A percentile compares a stretch with the other conserved stretches of the same genome.
Evolutionary conservation across 1,284 basidiomycete genomes (phyloP).

Genomic region (Abortiporus biennis): DNA sequence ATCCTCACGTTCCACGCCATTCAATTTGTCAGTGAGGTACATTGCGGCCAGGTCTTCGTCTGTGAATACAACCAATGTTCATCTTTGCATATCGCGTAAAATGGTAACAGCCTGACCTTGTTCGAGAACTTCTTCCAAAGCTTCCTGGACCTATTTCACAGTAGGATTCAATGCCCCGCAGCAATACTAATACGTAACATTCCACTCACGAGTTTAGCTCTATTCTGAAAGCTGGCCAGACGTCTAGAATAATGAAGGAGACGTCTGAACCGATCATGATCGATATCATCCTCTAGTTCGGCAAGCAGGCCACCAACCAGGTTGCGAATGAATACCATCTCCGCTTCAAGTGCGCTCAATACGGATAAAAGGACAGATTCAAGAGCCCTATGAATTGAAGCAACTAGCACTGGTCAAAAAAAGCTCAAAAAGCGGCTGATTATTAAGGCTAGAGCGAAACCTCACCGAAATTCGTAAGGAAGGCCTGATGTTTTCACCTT

Average conservation of each 20-base stretch:
- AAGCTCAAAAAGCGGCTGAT: slow-evolving; percentile 6
- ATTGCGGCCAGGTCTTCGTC: slow-evolving; percentile 92
- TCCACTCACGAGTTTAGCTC: slow-evolving; percentile 64
- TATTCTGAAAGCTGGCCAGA: slow-evolving; percentile 81
- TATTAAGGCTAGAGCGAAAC: too few relatives aligned
- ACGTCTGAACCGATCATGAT: slow-evolving; percentile 87
- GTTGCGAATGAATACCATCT: slow-evolving; percentile 87
- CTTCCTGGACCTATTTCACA: slow-evolving; percentile 82
- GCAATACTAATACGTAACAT: neutral
- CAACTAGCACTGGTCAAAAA: slow-evolving; percentile 16
- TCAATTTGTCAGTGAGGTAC: slow-evolving; percentile 83
- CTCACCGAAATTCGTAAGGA: slow-evolving; percentile 87
- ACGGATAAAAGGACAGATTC: slow-evolving; percentile 89
- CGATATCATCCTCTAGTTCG: slow-evolving; percentile 90
- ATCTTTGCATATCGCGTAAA: too few relatives aligned
- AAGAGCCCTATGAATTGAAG: slow-evolving; percentile 55
- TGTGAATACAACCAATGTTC: slow-evolving; percentile 31
- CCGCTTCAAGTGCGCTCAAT: slow-evolving; percentile 85
- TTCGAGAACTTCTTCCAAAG: slow-evolving; percentile 84
- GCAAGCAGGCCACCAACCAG: slow-evolving; percentile 85
- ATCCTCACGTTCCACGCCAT: slow-evolving; percentile 44
- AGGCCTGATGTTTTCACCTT: slow-evolving; percentile 60
- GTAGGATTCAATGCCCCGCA: neutral
- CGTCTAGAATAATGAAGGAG: slow-evolving; percentile 87
- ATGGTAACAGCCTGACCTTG: slow-evolving; percentile 63